Base-by-base conservation (phyloP, 495 filamentous ascomycete species). In the Massariosphaeria phaeospora region DNA sequence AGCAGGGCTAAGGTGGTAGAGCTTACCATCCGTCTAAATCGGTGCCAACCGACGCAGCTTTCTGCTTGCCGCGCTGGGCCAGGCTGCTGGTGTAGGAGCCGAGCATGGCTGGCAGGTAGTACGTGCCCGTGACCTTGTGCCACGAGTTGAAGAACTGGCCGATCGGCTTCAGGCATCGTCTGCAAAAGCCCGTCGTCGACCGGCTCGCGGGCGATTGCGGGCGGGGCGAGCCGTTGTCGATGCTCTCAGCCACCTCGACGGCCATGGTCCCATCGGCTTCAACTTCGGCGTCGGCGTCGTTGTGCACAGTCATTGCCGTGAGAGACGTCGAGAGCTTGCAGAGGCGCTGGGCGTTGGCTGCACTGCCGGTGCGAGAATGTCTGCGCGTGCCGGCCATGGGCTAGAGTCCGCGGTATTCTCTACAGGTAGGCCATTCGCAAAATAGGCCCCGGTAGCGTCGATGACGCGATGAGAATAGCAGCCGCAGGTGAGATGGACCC, bases 91-190 rank as follows among this genome's bases (percentile, higher is more conserved):
- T 64, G 51, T 59, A 62, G 6, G 64, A 59, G n/a, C 53, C 64
- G 10, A 59, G 48, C 33, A 66, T 52, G 23, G 61, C 42, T 7
- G 66, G 66, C 42, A 68, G 50, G 38, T 57, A 68, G 43, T 66
- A 68, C 27, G 57, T 58, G 35, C 49, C 40, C 47, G 66, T 66
- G 54, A 66, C 46, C 52, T 52, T 36, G 46, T 36, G 41, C 53
- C 53, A 68, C 29, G 45, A 41, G 36, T 68, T 66, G 45, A 51
- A 66, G 63, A 64, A 68, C 18, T 64, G 54, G 50, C 55, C 66
- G 18, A 66, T 45, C 13, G 13, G n/a, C 15, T 43, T 26, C 15
- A 31, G 39, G 58, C 66, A 68, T 15, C 27, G 43, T 41, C 40
- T 51, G 60, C 65, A 67, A 23, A 53, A 30, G 56, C 23, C 64